These are phyloP conservation scores for Pholiota adiposa DNA, from an alignment of 1,284 basidiomycete genomes.

Conservation along the genomic window DNA sequence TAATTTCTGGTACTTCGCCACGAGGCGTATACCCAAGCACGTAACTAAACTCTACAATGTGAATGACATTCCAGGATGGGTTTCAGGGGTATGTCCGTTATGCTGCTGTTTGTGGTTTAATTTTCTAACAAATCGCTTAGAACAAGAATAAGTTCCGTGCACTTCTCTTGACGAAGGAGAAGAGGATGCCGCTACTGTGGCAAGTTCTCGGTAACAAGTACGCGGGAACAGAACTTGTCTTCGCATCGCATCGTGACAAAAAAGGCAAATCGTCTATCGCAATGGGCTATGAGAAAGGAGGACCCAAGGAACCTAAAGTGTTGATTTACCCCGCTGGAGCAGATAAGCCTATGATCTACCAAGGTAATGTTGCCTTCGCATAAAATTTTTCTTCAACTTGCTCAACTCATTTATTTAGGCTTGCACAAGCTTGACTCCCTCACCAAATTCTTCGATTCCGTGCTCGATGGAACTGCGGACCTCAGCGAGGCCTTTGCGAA, in stretches of 20 bases:
- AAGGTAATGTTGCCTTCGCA: constrained; percentile 48
- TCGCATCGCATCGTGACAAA: constrained; percentile 73
- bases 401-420: constrained; percentile 40
- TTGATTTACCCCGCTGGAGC: constrained; percentile 66
- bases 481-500: constrained; percentile 45
- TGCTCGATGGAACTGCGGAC: constrained; percentile 67
- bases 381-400: neutral
- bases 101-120: neutral
- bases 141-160: constrained; percentile 59
- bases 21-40: constrained; percentile 71
- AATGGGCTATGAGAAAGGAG: constrained; percentile 58
- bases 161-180: constrained; percentile 76
- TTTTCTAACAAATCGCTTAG: constrained; percentile 24
- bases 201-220: constrained; percentile 82
- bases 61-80: constrained; percentile 65
- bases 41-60: constrained; percentile 67
- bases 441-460: constrained; percentile 68
- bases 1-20: constrained; percentile 79
- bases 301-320: constrained; percentile 64
- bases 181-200: constrained; percentile 85
- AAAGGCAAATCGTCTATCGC: constrained; percentile 55
- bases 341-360: constrained; percentile 55
- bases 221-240: constrained; percentile 58
- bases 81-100: constrained; percentile 52
- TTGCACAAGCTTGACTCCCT: constrained; percentile 67